Conservation (phyloP, 306 rosid genomes). For the Malus sylvestris region DNA sequence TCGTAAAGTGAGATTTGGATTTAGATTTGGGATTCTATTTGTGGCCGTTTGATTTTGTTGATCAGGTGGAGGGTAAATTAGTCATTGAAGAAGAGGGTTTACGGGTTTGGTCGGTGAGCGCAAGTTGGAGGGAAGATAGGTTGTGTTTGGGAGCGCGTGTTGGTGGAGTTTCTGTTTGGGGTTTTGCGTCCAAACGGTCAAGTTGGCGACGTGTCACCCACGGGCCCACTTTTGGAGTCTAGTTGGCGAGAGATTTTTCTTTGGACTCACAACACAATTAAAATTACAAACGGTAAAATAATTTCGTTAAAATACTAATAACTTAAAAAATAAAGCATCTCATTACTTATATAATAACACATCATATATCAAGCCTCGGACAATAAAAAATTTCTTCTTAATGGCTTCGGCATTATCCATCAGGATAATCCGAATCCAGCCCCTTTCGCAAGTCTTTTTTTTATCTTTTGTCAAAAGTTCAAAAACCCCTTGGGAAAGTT, state of each 20-base stretch:
- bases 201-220: background rate
- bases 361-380: accelerated
- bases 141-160: background rate
- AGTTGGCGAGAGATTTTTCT: too few relatives aligned
- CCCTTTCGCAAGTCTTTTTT: background rate
- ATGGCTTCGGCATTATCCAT: slow-evolving; percentile 12
- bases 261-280: accelerated
- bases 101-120: background rate
- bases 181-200: background rate
- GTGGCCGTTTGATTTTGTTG: background rate
- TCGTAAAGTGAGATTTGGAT: background rate
- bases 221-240: background rate
- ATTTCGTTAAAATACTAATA: too few relatives aligned
- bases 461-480: background rate
- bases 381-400: background rate
- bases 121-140: background rate
- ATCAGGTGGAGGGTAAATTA: background rate
- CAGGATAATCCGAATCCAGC: background rate
- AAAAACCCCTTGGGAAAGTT: background rate
- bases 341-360: too few relatives aligned
- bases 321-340: too few relatives aligned
- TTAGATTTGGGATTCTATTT: background rate
- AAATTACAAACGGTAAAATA: too few relatives aligned
- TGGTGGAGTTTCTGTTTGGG: background rate
- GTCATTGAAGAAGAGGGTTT: background rate